Evolutionary conservation across 495 filamentous ascomycete genomes (phyloP), one percentile per base, ranked within the genome.

Genomic region (Chaetomium cochliodes): DNA sequence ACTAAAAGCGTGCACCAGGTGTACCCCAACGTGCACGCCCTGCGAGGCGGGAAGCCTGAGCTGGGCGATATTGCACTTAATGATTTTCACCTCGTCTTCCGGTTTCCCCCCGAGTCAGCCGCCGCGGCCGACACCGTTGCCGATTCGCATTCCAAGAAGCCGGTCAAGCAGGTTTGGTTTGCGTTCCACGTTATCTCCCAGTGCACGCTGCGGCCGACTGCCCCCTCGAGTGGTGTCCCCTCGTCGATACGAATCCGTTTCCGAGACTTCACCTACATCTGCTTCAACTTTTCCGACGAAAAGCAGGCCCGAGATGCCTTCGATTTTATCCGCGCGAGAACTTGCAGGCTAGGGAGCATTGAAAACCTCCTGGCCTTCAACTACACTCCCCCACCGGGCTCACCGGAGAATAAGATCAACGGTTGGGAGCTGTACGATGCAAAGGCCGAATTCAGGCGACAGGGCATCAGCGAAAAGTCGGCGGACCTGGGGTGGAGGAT

Each of bases 311-410:
- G 88, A 25, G 92, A 97, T 67, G 96, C 93, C 2, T 97, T 89
- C 70, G 96, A 97, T 47, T 91, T 86, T 52, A 94, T 98, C 63
- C 90, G 87, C 65, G 78, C 82, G 51, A 88, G 89, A 78, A 92
- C 92, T 0, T 97, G 93, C 74, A 90, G 86, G 68, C 77, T 93
- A 23, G 90, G 92, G 12, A 87, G 88, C 49, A 82, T 97, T 60
- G 92, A 97, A 57, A 96, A 92, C 75, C 84, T 99, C 5, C 91
- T 96, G 70, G 94, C 94, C 16, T 99, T 98, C 74, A 84, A 80
- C 60, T 97, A 93, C 72, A 81, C 85, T 54, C 88, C 92, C 25
- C 87, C 87, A 0, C 80, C 81, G 41, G 84, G 60, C 37, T 74
- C 73, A 0, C 64, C 85, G 4, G 94, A 98, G 79, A 87, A 83